Conservation (phyloP, 169 alveolate genomes). For the Perkinsus marinus region DNA sequence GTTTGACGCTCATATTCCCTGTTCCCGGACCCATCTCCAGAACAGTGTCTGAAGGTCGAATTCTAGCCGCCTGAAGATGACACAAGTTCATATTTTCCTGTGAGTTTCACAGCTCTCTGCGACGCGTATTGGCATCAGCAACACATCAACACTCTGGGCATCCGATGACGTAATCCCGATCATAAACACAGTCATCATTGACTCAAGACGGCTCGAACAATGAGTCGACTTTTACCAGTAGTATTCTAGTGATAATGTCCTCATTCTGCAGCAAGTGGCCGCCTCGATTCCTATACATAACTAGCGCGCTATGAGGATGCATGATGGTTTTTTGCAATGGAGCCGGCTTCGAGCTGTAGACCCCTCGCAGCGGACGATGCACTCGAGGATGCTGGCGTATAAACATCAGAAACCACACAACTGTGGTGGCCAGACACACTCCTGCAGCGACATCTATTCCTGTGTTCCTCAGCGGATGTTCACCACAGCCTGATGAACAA, state of each 20-base stretch:
- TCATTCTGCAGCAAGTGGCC: background rate
- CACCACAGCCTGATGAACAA: too few relatives aligned
- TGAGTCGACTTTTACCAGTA: background rate
- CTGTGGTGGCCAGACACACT: too few relatives aligned
- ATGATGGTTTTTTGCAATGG: background rate
- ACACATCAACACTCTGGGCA: too few relatives aligned
- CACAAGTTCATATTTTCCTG: too few relatives aligned
- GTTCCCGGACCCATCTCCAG: slow-evolving; percentile 94
- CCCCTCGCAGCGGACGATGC: background rate
- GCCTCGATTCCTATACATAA: background rate
- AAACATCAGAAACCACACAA: background rate
- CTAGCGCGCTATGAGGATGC: background rate
- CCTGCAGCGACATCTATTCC: too few relatives aligned
- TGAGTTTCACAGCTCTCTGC: too few relatives aligned
- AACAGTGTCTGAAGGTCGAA: slow-evolving; percentile 87
- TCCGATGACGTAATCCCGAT: too few relatives aligned
- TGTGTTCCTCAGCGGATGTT: too few relatives aligned
- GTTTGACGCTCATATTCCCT: slow-evolving; percentile 82
- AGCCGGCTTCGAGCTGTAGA: background rate
- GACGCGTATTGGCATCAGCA: too few relatives aligned
- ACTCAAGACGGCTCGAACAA: background rate
- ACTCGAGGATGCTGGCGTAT: background rate
- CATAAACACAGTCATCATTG: too few relatives aligned
- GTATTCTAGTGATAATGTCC: background rate
- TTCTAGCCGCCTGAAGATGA: slow-evolving; percentile 69